Evolutionary conservation across 179 eudicot species (phyloP).

Genomic region (Amaranthus tricolor): DNA sequence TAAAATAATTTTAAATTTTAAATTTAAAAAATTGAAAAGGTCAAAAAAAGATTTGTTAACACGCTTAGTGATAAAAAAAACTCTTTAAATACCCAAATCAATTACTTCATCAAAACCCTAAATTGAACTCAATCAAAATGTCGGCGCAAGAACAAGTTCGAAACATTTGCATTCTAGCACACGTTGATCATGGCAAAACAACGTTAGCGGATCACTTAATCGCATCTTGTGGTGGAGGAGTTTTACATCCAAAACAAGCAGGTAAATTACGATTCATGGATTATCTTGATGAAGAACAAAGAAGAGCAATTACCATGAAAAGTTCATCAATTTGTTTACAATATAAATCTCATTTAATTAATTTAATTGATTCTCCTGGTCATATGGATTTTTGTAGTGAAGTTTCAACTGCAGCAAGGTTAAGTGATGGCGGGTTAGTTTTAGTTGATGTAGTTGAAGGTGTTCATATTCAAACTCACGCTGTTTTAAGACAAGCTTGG

Average conservation of each 20-base stretch:
- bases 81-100: neutral
- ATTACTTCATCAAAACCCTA: too few relatives aligned
- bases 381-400: slow-evolving; percentile 98
- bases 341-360: slow-evolving; percentile 47
- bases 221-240: slow-evolving; percentile 69
- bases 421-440: slow-evolving; percentile 90
- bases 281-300: slow-evolving; percentile 85
- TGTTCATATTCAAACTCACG: slow-evolving; percentile 97
- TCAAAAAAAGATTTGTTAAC: too few relatives aligned
- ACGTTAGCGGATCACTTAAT: slow-evolving; percentile 91
- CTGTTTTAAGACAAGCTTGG: slow-evolving; percentile 94
- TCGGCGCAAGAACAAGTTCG: slow-evolving; percentile 34
- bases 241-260: slow-evolving; percentile 86
- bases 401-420: slow-evolving; percentile 86
- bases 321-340: slow-evolving; percentile 71
- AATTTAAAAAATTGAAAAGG: too few relatives aligned
- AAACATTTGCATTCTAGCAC: slow-evolving; percentile 91
- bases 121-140: neutral
- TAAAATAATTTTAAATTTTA: too few relatives aligned
- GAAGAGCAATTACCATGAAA: slow-evolving; percentile 93
- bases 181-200: slow-evolving; percentile 95
- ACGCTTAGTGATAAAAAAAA: too few relatives aligned
- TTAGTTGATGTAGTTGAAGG: slow-evolving; percentile 94
- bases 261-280: slow-evolving; percentile 80
- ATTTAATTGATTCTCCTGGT: slow-evolving; percentile 92